Percentiles rank a stretch among this genome's conserved stretches.
phyloP scores from a whole-genome alignment of 2,329 filamentous ascomycete genomes.

The Phialophora expanda region DNA sequence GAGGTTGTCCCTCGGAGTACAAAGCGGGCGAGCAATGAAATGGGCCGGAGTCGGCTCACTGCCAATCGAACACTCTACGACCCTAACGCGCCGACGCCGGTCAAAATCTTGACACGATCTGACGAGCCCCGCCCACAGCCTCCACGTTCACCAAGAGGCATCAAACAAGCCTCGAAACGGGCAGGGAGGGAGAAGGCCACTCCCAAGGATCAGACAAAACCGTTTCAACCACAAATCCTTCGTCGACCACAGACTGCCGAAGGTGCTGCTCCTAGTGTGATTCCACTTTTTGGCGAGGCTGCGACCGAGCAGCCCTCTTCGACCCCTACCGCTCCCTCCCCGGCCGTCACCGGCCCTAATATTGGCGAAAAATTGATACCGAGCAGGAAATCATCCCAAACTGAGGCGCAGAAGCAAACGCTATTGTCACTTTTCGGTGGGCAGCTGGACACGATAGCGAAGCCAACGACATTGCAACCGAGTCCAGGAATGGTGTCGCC shows the following conservation, averaged over 20 bases:
- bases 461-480: conserved; percentile 17
- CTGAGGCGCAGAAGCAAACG: conserved; percentile 50
- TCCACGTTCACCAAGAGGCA: conserved; percentile 28
- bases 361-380: conserved; percentile 25
- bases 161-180: conserved; percentile 27
- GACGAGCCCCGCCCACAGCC: conserved; percentile 32
- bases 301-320: conserved; percentile 3
- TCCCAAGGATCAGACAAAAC: conserved; percentile 44
- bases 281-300: conserved; percentile 28
- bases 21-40: conserved; percentile 25
- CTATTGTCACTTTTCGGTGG: conserved; percentile 69
- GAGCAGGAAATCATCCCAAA: conserved; percentile 25
- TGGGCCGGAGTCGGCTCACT: conserved; percentile 34
- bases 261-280: conserved; percentile 21
- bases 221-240: conserved; percentile 61
- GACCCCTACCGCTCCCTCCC: conserved; percentile 12
- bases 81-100: conserved; percentile 37
- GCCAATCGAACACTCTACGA: conserved; percentile 36
- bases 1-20: conserved; percentile 40
- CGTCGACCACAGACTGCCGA: conserved; percentile 54
- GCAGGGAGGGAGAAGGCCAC: conserved; percentile 23
- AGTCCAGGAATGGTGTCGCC: conserved; percentile 34
- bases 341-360: not conserved
- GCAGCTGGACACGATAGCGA: conserved; percentile 19
- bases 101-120: conserved; percentile 40